Conservation (phyloP, 306 rosid genomes). For the Amphicarpaea edgeworthii region DNA sequence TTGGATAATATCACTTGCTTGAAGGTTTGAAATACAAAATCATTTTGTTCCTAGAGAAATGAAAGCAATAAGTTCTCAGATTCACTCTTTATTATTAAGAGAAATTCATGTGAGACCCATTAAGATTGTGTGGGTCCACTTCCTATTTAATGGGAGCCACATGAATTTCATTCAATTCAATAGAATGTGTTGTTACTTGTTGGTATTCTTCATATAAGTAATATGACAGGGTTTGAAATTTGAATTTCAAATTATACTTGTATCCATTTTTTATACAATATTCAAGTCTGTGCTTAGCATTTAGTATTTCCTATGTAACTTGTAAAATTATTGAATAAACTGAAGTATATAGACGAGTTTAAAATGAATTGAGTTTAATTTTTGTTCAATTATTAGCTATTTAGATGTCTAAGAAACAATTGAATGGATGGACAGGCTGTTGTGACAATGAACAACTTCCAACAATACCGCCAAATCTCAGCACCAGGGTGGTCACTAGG, state of each 20-base stretch:
- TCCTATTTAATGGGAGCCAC: neutral
- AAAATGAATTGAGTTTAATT: conserved; percentile 21
- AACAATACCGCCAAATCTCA: conserved; percentile 77
- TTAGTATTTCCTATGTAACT: neutral
- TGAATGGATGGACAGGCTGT: conserved; percentile 62
- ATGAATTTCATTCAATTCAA: neutral
- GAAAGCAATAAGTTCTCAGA: neutral
- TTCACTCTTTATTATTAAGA: neutral
- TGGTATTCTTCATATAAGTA: neutral
- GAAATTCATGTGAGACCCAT: neutral
- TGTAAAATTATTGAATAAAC: conserved; percentile 11
- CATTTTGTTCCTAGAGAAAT: neutral
- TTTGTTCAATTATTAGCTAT: neutral
- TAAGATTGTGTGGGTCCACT: neutral
- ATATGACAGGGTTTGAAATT: neutral
- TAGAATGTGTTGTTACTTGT: neutral
- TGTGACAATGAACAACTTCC: conserved; percentile 83
- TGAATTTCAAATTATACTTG: neutral
- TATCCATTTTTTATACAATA: neutral
- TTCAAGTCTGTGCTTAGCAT: neutral
- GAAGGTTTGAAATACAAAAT: neutral
- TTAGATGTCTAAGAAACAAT: conserved; percentile 41
- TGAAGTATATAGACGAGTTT: conserved; percentile 12
- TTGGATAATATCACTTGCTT: neutral
- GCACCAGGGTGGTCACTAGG: conserved; percentile 85